These are phyloP conservation scores for Candida peoriensis DNA, from an alignment of 805 yeast species.

Conservation along the genomic window DNA sequence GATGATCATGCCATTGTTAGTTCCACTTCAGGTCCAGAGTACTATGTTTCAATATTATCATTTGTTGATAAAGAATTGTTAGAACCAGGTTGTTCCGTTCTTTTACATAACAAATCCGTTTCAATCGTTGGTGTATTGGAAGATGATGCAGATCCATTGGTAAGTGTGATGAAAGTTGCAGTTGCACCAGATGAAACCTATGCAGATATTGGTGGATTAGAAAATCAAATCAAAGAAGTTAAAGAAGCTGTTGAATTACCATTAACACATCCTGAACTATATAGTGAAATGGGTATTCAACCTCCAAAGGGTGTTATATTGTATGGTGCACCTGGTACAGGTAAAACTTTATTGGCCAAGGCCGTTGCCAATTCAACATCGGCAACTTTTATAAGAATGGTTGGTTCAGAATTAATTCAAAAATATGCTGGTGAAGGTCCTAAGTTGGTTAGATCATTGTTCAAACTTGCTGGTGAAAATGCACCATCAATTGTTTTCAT, in stretches of 20 bases:
- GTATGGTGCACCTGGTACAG: conserved; percentile 98
- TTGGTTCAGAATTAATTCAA: conserved; percentile 95
- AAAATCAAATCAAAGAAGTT: conserved; percentile 89
- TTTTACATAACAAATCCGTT: conserved; percentile 92
- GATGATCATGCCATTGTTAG: conserved; percentile 99
- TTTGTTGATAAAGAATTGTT: conserved; percentile 94
- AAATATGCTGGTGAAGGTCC: conserved; percentile 98
- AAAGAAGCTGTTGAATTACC: conserved; percentile 97
- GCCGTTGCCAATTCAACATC: conserved; percentile 98
- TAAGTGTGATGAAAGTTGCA: conserved; percentile 94
- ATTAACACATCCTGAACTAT: conserved; percentile 91
- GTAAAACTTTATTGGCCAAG: conserved; percentile 90
- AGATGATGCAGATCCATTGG: conserved; percentile 98
- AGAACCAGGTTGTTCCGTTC: conserved; percentile 96
- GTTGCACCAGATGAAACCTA: conserved; percentile 96
- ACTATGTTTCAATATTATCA: conserved; percentile 90
- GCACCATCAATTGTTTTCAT: conserved; percentile 98
- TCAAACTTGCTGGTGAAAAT: conserved; percentile 93
- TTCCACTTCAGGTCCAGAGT: conserved; percentile 93
- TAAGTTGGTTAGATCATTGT: conserved; percentile 85
- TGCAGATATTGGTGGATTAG: conserved; percentile 96
- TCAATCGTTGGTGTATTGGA: conserved; percentile 96
- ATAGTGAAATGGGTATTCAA: conserved; percentile 97
- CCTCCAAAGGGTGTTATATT: conserved; percentile 98
- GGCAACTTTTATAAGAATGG: conserved; percentile 93